Evolutionary conservation across 2,329 filamentous ascomycete genomes (phyloP), one percentile per base, ranked within the genome.

Genomic region (Paraconiothyrium brasiliense): DNA sequence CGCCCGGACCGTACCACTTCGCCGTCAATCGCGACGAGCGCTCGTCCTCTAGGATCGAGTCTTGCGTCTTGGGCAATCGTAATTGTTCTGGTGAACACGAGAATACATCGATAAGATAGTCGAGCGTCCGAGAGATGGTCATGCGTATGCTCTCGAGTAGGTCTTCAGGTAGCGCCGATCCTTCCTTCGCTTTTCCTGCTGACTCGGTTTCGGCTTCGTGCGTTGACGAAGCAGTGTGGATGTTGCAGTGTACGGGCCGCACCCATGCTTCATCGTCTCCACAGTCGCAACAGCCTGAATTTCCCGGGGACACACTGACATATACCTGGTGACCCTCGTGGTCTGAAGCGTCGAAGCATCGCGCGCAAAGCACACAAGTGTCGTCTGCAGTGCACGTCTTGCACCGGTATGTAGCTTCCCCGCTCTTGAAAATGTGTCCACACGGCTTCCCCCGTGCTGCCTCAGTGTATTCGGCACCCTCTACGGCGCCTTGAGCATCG

Each of bases 61-160:
- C 90, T 65, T 89, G 87, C 0, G 93, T 92, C 82, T 98, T 99
- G 9, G 90, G 84, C 62, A 97, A 84, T 44, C 95, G 89, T 52
- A 99, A 84, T 79, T 99, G 94, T 80, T 99, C 96, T 0, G 96
- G 96, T 1, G 94, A 96, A 80, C 96, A 99, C 2, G 95, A 98
- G 66, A 98, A 93, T 63, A 99, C 93, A 81, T 99, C 95, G 81
- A 94, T 97, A 65, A 99, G 90, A 76, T 97, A 99, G 81, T 99
- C 95, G 64, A 98, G 86, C 11, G 89, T 90, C 61, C 92, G 87
- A 1, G 92, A 88, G 65, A 99, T 90, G 0, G 95, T 98, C 85
- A 92, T 92, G 58, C 90, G 87, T 63, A 98, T 93, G 71, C 89
- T 91, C 60, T 89, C 84, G 35, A 91, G 82, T 56, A 98, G 84